Evolutionary conservation across 1,284 basidiomycete species (phyloP), one percentile per base, ranked within the genome.

Genomic region (Marasmius tenuissimus): DNA sequence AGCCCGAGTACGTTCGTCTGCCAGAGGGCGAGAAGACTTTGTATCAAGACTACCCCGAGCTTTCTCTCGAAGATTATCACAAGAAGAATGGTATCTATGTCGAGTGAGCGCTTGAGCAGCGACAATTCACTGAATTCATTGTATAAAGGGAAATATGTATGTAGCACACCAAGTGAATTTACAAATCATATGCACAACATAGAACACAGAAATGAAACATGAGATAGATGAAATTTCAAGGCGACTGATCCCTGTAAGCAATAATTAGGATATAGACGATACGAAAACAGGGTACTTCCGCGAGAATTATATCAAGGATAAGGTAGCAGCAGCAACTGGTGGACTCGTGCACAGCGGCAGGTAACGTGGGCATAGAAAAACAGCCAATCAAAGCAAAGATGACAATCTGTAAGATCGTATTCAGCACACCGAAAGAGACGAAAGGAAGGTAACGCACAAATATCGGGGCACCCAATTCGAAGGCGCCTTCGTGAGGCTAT

Each of bases 41-140:
- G 0, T 81, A 82, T 65, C 58, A 80, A 16, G 65, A 67, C 3
- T 85, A 80, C 57, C 76, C 77, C 0, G 65, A 69, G 0, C 63
- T 78, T 12, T 81, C 84, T 2, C 67, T 88, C 50, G 84, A 86
- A 69, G 69, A 67, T 0, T 87, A 85, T 86, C 85, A 88, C 69
- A 82, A 80, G 75, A 77, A 79, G 60, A 70, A 85, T 38, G 71
- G 68, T 0, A 70, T 79, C 59, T 84, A 72, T 53, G 73, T 80
- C 22, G 71, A 73, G 45, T 79, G 63, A 69, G 34, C 22, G n/a
- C 8, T 49, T 63, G 20, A 34, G 48, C 18, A 49, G 27, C 27
- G 27, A 27, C 27, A 27, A 27, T 27, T 27, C 27, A 27, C 27
- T 27, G 27, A 27, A 27, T 27, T 27, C 27, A 27, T 27, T 27